Evolutionary conservation across 805 yeast genomes (phyloP).

Genomic region (Martiniozyma abietophila): DNA sequence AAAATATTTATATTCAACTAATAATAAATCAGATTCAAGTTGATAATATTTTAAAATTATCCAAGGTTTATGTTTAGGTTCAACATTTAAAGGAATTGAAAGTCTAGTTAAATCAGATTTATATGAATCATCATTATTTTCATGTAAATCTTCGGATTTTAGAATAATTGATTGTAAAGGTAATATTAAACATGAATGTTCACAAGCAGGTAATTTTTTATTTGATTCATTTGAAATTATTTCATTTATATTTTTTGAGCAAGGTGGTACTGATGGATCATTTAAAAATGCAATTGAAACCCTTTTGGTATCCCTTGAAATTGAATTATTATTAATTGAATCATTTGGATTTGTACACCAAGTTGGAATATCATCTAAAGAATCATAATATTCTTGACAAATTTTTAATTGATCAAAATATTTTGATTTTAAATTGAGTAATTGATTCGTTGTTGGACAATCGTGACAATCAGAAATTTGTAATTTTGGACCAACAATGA

Average conservation of each 20-base stretch:
- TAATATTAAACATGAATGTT: constrained; percentile 3
- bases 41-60: constrained; percentile 20
- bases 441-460: constrained; percentile 14
- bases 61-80: constrained; percentile 8
- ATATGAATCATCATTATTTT: too few relatives aligned
- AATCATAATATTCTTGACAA: too few relatives aligned
- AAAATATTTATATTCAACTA: constrained; percentile 22
- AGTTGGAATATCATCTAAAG: too few relatives aligned
- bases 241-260: too few relatives aligned
- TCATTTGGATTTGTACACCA: too few relatives aligned
- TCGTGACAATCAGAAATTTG: constrained; percentile 21
- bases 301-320: too few relatives aligned
- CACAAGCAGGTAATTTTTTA: too few relatives aligned
- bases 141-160: constrained; percentile 7
- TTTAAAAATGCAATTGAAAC: too few relatives aligned
- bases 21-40: constrained; percentile 18
- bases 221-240: too few relatives aligned
- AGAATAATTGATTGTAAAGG: constrained; percentile 8
- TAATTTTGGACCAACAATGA: constrained; percentile 25
- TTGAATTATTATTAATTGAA: too few relatives aligned
- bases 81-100: constrained; percentile 6
- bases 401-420: constrained; percentile 14
- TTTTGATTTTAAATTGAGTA: constrained; percentile 13
- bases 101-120: constrained; percentile 1
- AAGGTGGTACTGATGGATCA: too few relatives aligned